phyloP scores from a whole-genome alignment of 139 green algal genomes.

The Yamagishiella unicocca region DNA sequence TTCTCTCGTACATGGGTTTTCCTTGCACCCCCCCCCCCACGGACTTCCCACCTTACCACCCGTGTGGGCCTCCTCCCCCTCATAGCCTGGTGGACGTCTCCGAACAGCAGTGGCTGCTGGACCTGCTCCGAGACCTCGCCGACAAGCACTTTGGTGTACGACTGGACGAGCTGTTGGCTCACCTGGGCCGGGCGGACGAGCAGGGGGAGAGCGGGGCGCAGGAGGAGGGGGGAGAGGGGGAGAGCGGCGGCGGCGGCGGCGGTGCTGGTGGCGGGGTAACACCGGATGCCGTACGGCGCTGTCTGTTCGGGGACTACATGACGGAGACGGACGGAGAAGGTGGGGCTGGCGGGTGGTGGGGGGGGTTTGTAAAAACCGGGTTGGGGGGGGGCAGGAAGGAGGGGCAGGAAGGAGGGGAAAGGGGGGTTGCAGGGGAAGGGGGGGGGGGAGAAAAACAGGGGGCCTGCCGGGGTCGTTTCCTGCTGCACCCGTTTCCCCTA shows the following conservation, averaged over 20 bases:
- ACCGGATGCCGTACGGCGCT: conserved; percentile 64
- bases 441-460: too few species aligned
- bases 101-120: conserved; percentile 68
- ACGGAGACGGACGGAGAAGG: conserved; percentile 44
- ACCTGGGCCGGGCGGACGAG: conserved; percentile 37
- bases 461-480: too few species aligned
- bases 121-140: conserved; percentile 42
- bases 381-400: conserved; percentile 41
- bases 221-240: background rate
- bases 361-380: too few species aligned
- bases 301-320: conserved; percentile 83
- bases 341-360: background rate
- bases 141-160: conserved; percentile 45
- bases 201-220: background rate
- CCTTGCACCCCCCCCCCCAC: too few species aligned
- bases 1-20: too few species aligned
- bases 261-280: background rate
- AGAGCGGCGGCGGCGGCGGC: background rate
- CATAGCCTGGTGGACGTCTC: conserved; percentile 60
- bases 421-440: background rate
- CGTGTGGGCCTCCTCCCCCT: too few species aligned
- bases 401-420: background rate
- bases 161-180: conserved; percentile 58
- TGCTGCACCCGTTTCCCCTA: too few species aligned
- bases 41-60: too few species aligned